Conservation (phyloP, 768 basidiomycete genomes). For the Tulasnella sp. region DNA sequence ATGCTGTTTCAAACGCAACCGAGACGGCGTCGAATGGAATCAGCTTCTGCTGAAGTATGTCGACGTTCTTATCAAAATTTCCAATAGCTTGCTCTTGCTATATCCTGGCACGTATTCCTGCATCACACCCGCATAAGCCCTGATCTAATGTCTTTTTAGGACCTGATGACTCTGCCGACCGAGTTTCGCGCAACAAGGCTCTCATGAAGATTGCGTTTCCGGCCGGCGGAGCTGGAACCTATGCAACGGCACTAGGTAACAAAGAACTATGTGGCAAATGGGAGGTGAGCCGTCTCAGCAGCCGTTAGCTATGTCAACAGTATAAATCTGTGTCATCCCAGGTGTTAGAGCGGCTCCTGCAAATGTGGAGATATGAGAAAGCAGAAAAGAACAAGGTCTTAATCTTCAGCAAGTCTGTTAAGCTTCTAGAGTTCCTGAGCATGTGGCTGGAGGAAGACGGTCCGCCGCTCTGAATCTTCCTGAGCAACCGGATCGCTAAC, state of each 20-base stretch:
- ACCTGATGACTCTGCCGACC: constrained; percentile 58
- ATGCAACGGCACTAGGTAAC: constrained; percentile 53
- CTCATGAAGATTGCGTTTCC: constrained; percentile 60
- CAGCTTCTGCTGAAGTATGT: constrained; percentile 60
- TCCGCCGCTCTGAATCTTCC: constrained; percentile 28
- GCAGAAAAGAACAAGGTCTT: constrained; percentile 68
- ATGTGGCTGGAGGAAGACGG: constrained; percentile 58
- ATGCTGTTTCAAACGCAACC: constrained; percentile 44
- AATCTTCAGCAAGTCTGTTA: constrained; percentile 89
- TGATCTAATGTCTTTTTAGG: constrained; percentile 36
- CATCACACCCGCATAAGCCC: not conserved
- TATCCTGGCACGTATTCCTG: constrained; percentile 52
- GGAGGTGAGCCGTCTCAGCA: constrained; percentile 45
- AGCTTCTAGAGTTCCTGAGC: constrained; percentile 77
- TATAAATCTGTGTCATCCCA: constrained; percentile 28
- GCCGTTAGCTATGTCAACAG: not conserved
- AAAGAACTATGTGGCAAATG: constrained; percentile 73
- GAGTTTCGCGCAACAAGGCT: constrained; percentile 58
- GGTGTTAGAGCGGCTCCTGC: constrained; percentile 62
- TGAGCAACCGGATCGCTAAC: not conserved
- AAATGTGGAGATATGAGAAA: constrained; percentile 51
- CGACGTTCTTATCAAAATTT: constrained; percentile 74
- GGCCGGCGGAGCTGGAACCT: constrained; percentile 41
- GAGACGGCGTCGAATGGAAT: constrained; percentile 33
- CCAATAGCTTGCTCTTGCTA: constrained; percentile 82